phyloP scores from a whole-genome alignment of 306 rosid species.

The Boehmeria nivea region DNA sequence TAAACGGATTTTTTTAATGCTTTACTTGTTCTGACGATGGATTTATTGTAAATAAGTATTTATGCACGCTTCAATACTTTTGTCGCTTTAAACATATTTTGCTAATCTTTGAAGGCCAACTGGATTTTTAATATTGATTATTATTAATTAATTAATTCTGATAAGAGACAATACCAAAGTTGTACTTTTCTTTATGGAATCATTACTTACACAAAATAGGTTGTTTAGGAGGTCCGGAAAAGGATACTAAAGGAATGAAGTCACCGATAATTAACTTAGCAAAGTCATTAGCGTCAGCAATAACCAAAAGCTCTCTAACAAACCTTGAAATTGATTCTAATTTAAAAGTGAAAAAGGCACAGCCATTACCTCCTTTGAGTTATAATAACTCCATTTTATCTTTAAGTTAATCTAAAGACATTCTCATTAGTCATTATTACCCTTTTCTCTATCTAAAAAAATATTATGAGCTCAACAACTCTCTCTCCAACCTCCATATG shows the following conservation, averaged over 20 bases:
- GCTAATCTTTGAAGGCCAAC: background rate
- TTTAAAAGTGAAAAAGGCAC: conserved; percentile 15
- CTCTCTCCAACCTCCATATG: background rate
- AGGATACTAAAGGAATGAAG: background rate
- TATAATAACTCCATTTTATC: conserved; percentile 16
- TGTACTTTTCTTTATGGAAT: background rate
- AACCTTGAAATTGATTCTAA: conserved; percentile 10
- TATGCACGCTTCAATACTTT: too few relatives aligned
- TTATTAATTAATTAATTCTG: background rate
- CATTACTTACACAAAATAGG: background rate
- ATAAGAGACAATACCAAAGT: background rate
- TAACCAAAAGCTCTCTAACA: conserved; percentile 6
- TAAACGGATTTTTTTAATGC: too few relatives aligned
- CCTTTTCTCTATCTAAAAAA: background rate
- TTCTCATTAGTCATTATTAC: background rate
- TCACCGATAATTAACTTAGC: conserved; percentile 3
- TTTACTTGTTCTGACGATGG: too few relatives aligned
- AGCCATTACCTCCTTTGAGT: conserved; percentile 6
- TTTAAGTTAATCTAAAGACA: conserved; percentile 22
- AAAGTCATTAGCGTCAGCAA: conserved; percentile 15
- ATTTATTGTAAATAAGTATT: too few relatives aligned
- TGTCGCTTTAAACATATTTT: too few relatives aligned
- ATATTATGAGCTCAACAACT: conserved; percentile 15
- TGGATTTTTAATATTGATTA: background rate
- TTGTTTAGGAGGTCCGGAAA: background rate